These are phyloP conservation scores for Eucalyptus sp. DNA, from an alignment of 345 rosid species.

Conservation along the genomic window DNA sequence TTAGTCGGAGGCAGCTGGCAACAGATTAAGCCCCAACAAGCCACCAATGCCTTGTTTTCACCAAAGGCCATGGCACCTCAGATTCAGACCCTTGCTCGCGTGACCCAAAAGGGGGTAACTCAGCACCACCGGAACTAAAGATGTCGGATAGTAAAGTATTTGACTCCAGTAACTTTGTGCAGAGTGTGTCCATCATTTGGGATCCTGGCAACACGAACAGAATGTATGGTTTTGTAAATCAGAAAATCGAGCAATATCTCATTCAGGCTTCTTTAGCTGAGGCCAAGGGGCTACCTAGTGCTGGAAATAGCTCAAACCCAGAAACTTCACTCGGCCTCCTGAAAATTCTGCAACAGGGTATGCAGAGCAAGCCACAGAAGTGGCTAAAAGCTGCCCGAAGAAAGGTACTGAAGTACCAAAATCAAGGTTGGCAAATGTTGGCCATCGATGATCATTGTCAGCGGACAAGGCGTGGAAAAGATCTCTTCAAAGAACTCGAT, in stretches of 20 bases:
- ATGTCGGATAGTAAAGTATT: neutral
- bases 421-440: neutral
- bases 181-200: neutral
- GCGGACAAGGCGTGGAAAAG: neutral
- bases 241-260: neutral
- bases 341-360: neutral
- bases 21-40: neutral
- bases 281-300: neutral
- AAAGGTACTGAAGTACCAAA: neutral
- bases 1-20: neutral
- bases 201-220: neutral
- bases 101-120: neutral
- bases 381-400: neutral
- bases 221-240: neutral
- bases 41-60: neutral
- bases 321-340: neutral
- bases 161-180: neutral
- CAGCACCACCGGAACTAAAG: neutral
- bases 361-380: neutral
- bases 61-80: neutral
- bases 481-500: neutral
- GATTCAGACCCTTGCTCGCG: neutral
- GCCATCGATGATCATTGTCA: neutral
- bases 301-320: neutral
- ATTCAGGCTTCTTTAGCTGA: neutral